phyloP scores from a whole-genome alignment of 73 alveolate genomes.

The Paramecium caudatum region DNA sequence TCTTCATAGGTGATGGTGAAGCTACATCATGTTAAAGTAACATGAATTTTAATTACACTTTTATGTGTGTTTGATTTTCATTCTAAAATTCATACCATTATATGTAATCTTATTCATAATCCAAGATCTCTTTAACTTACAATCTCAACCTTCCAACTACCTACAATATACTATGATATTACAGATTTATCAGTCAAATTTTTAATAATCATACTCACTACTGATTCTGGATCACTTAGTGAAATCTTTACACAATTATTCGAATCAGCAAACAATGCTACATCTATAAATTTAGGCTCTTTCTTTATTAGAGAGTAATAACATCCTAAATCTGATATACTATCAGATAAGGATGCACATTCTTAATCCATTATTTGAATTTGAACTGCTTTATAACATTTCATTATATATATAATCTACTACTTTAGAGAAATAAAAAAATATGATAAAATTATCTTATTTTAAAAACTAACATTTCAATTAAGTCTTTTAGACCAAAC shows the following conservation, averaged over 20 bases:
- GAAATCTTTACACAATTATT: conserved; percentile 29
- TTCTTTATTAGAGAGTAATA: conserved; percentile 49
- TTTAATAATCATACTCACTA: conserved; percentile 23
- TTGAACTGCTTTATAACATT: conserved; percentile 51
- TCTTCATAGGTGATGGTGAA: conserved; percentile 5
- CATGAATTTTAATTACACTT: neutral
- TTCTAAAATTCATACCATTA: conserved; percentile 48
- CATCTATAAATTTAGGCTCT: conserved; percentile 52
- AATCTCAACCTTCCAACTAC: conserved; percentile 20
- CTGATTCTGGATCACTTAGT: neutral
- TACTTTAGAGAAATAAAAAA: too few species aligned
- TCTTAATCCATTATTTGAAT: conserved; percentile 5
- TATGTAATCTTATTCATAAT: neutral
- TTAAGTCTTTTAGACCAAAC: too few species aligned
- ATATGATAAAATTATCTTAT: too few species aligned
- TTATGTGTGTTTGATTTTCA: neutral
- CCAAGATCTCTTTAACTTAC: neutral
- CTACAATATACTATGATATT: neutral
- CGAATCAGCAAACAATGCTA: conserved; percentile 34
- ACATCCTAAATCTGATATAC: conserved; percentile 44
- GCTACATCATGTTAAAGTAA: conserved; percentile 19
- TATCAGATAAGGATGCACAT: neutral
- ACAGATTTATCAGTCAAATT: conserved; percentile 56
- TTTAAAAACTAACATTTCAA: too few species aligned
- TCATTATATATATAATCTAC: too few species aligned